Percentiles rank a stretch among this genome's conserved stretches.
These are phyloP conservation scores for Talinum fruticosum DNA, from an alignment of 148 eudicot species.

Conservation along the genomic window DNA sequence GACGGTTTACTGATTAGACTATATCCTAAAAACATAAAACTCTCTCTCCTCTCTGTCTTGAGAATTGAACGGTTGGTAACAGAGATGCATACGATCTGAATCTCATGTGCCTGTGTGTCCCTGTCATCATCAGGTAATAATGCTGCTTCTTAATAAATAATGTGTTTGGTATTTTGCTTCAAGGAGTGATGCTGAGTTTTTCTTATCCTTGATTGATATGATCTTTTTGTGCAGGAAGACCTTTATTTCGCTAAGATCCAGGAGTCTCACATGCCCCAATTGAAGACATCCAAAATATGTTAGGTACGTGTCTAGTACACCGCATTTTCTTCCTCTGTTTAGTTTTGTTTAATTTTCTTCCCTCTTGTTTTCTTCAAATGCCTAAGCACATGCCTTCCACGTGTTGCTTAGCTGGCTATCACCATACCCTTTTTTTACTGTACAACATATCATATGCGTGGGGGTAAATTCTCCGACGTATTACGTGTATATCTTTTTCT, in stretches of 20 bases:
- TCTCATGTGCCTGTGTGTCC: neutral
- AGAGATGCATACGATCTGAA: neutral
- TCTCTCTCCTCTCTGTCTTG: neutral
- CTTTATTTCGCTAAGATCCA: neutral
- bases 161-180: constrained; percentile 20
- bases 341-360: neutral
- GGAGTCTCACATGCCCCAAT: constrained; percentile 18
- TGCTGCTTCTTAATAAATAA: neutral
- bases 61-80: neutral
- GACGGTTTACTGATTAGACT: neutral
- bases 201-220: neutral
- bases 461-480: too few relatives aligned
- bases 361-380: constrained; percentile 17
- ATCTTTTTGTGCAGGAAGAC: constrained; percentile 21
- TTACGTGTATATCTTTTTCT: too few relatives aligned
- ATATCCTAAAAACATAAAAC: neutral
- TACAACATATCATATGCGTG: too few relatives aligned
- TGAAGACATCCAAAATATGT: neutral
- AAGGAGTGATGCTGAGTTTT: constrained; percentile 27
- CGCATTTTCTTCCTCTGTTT: neutral
- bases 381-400: constrained; percentile 61
- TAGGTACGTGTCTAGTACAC: constrained; percentile 20
- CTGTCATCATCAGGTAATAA: constrained; percentile 5
- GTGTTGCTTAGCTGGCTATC: constrained; percentile 39
- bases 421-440: neutral